These are phyloP conservation scores for Mycena kentingensis DNA, from an alignment of 768 basidiomycete genomes.

Conservation along the genomic window DNA sequence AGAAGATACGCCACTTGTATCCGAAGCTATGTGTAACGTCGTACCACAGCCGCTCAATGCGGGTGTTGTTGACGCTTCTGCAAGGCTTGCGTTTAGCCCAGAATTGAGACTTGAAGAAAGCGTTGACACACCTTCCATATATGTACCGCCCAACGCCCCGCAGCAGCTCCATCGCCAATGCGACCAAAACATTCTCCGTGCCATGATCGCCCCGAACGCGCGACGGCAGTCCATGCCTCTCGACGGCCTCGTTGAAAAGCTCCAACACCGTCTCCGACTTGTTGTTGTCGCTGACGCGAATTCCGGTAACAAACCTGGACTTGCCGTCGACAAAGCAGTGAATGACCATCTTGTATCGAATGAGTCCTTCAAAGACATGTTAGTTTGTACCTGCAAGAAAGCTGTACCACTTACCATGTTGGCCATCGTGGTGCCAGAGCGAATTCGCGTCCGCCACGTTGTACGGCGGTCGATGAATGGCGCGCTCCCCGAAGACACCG, in stretches of 20 bases:
- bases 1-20: conserved; percentile 40
- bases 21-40: conserved; percentile 38
- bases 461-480: conserved; percentile 31
- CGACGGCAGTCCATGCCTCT: background rate
- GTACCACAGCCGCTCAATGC: conserved; percentile 41
- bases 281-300: conserved; percentile 37
- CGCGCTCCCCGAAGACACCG: conserved; percentile 25
- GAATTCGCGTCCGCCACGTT: conserved; percentile 36
- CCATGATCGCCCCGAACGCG: conserved; percentile 31
- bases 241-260: background rate
- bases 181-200: conserved; percentile 35
- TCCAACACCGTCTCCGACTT: background rate
- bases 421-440: conserved; percentile 41
- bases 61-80: conserved; percentile 42
- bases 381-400: background rate
- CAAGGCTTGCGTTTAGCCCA: conserved; percentile 3
- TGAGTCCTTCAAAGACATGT: conserved; percentile 20
- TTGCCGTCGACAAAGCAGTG: conserved; percentile 47
- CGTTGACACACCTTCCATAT: conserved; percentile 36
- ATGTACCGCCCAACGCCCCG: conserved; percentile 36
- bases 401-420: conserved; percentile 34
- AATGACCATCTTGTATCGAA: conserved; percentile 30
- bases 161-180: conserved; percentile 29
- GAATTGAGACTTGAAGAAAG: conserved; percentile 1
- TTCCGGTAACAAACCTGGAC: conserved; percentile 35